Evolutionary conservation across 805 yeast species (phyloP).

Genomic region (Starmera dryadoides): DNA sequence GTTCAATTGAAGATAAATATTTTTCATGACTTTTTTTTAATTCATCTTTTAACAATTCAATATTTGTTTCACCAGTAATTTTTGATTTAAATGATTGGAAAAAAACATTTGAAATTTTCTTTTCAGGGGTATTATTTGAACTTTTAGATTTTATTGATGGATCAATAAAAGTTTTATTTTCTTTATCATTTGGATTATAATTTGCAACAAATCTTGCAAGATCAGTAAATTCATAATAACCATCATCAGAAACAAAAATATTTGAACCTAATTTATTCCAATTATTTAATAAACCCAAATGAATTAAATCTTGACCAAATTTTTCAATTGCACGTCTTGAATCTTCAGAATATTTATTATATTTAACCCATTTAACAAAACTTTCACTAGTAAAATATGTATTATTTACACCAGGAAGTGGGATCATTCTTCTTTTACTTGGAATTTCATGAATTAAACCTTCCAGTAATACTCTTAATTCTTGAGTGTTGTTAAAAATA

Average conservation of each 20-base stretch:
- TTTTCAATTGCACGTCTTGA: constrained; percentile 23
- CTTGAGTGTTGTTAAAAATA: constrained; percentile 8
- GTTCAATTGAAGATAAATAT: constrained; percentile 6
- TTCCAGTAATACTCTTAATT: constrained; percentile 6
- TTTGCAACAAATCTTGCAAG: constrained; percentile 16
- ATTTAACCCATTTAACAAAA: constrained; percentile 18
- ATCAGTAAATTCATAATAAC: constrained; percentile 21
- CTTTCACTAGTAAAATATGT: constrained; percentile 22
- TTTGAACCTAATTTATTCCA: constrained; percentile 17
- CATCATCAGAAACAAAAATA: constrained; percentile 14
- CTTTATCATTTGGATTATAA: constrained; percentile 3
- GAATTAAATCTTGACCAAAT: constrained; percentile 24
- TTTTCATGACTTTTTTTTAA: background rate
- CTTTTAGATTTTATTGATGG: too few relatives aligned
- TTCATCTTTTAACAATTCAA: constrained; percentile 7
- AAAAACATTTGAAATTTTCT: constrained; percentile 2
- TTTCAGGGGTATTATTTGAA: background rate
- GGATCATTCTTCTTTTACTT: constrained; percentile 18
- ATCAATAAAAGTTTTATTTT: too few relatives aligned
- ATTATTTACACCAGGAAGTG: constrained; percentile 22
- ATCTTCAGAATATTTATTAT: constrained; percentile 16
- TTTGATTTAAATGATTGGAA: constrained; percentile 12
- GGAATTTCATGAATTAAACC: constrained; percentile 12
- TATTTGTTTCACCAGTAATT: constrained; percentile 6
- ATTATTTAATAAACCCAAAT: constrained; percentile 16